phyloP scores from a whole-genome alignment of 148 eudicot genomes.

The Fagopyrum homotropicum region DNA sequence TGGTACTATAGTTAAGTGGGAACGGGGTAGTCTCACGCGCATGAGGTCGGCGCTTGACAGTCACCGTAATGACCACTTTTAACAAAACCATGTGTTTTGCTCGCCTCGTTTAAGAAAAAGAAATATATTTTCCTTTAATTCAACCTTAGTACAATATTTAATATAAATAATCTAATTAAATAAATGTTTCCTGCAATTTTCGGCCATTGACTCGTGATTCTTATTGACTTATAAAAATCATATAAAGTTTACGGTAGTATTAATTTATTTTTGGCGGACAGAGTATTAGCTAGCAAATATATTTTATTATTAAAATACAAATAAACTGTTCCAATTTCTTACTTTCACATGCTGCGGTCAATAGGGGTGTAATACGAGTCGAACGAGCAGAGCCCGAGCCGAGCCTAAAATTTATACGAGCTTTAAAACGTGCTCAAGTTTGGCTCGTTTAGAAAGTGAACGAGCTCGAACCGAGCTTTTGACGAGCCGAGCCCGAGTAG shows the following conservation, averaged over 20 bases:
- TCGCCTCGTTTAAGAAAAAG: neutral
- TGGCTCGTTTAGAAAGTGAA: no score
- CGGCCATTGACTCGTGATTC: neutral
- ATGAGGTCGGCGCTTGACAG: neutral
- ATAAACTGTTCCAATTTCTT: neutral
- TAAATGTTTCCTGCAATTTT: neutral
- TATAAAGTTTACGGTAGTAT: neutral
- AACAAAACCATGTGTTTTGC: neutral
- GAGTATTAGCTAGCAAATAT: neutral
- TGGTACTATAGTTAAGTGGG: neutral
- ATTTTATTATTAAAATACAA: neutral
- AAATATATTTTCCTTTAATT: neutral
- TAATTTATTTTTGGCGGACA: neutral
- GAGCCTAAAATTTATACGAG: no score
- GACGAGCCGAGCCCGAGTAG: no score
- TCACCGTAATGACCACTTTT: conserved; percentile 1
- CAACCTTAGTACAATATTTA: conserved; percentile 1
- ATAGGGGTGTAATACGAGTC: no score
- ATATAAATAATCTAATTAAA: neutral
- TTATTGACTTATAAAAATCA: neutral
- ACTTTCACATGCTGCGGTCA: neutral
- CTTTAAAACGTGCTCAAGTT: no score
- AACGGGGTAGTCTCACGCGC: neutral
- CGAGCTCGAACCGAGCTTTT: no score
- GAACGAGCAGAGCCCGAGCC: no score